phyloP scores from a whole-genome alignment of 2,329 filamentous ascomycete species.

The Capronia americana region DNA sequence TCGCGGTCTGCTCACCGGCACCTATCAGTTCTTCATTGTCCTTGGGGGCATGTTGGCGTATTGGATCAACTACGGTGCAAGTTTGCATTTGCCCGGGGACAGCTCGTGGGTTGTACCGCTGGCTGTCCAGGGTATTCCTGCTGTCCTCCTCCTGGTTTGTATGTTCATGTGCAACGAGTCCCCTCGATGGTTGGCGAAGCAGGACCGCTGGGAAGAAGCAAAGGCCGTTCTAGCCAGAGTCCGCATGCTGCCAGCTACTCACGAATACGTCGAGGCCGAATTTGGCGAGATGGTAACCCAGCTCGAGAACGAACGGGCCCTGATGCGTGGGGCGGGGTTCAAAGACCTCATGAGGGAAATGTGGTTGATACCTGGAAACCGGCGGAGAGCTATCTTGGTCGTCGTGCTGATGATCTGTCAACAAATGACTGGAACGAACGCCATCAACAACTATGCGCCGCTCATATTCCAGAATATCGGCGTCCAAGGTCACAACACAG shows the following conservation, averaged over 20 bases:
- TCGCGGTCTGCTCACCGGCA: conserved; percentile 45
- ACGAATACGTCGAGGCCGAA: conserved; percentile 64
- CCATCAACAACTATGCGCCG: conserved; percentile 72
- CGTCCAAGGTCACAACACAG: conserved; percentile 61
- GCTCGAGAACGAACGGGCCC: conserved; percentile 65
- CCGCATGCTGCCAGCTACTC: conserved; percentile 59
- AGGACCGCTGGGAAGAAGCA: conserved; percentile 71
- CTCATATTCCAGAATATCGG: conserved; percentile 72
- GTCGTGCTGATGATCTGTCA: conserved; percentile 61
- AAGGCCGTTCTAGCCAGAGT: conserved; percentile 62
- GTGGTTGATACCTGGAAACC: conserved; percentile 61
- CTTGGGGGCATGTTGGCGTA: conserved; percentile 46
- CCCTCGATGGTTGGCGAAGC: conserved; percentile 57
- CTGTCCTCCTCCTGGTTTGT: conserved; percentile 42
- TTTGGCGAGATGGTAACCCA: conserved; percentile 66
- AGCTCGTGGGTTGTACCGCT: conserved; percentile 67
- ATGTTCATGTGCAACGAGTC: conserved; percentile 44
- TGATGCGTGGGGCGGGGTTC: conserved; percentile 59
- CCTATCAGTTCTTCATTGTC: conserved; percentile 45
- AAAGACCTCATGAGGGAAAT: conserved; percentile 69
- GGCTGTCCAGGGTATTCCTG: conserved; percentile 64
- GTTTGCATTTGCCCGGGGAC: conserved; percentile 49
- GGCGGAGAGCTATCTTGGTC: conserved; percentile 61
- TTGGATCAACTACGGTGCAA: conserved; percentile 48
- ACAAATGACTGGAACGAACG: conserved; percentile 62